These are phyloP conservation scores for Neltuma alba DNA, from an alignment of 306 rosid genomes.

Conservation along the genomic window DNA sequence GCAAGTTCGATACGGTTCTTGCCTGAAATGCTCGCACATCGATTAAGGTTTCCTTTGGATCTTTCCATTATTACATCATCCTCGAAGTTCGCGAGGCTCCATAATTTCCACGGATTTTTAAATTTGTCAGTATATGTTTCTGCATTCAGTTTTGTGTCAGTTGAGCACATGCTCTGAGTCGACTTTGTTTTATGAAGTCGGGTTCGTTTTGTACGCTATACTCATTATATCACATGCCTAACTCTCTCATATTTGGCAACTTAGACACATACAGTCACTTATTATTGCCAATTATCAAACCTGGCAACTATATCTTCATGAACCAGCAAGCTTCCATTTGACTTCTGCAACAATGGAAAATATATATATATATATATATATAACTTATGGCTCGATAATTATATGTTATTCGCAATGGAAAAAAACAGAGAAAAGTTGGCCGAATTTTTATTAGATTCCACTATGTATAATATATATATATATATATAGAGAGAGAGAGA, in stretches of 20 bases:
- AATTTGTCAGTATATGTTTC: constrained; percentile 22
- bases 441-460: background rate
- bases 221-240: constrained; percentile 45
- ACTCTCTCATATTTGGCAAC: constrained; percentile 32
- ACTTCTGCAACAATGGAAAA: background rate
- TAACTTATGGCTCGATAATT: background rate
- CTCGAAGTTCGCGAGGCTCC: constrained; percentile 14
- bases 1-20: constrained; percentile 25
- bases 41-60: background rate
- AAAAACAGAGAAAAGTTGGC: background rate
- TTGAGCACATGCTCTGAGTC: constrained; percentile 40
- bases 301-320: constrained; percentile 16
- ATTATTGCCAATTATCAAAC: constrained; percentile 15
- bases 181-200: constrained; percentile 28
- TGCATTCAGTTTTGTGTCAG: constrained; percentile 40
- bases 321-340: constrained; percentile 4
- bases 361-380: no score
- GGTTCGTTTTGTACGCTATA: constrained; percentile 18
- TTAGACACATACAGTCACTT: constrained; percentile 25
- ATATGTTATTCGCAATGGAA: background rate
- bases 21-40: constrained; percentile 32
- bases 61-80: background rate
- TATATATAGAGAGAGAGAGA: no score
- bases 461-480: background rate
- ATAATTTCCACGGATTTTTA: constrained; percentile 23